Percentiles rank a stretch among this genome's conserved stretches.
Evolutionary conservation across 352 stramenopile species (phyloP).

Genomic region (Pythium sp.): DNA sequence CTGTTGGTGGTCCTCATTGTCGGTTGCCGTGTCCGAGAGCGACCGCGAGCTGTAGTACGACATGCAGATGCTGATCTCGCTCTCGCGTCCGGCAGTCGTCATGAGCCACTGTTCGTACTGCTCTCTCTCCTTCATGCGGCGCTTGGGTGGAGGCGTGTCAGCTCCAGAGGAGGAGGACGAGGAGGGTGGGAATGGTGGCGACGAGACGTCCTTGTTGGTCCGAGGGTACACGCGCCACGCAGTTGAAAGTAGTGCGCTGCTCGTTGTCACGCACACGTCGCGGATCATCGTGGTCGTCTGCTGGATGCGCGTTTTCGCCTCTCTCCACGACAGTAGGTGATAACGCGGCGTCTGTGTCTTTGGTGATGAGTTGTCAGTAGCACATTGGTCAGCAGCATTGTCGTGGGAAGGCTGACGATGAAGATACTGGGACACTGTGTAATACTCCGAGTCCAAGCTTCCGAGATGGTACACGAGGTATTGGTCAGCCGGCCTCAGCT

Average conservation of each 20-base stretch:
- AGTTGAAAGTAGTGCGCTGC: background rate
- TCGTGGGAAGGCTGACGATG: background rate
- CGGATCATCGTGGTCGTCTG: slow-evolving; percentile 5
- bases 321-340: background rate
- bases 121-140: background rate
- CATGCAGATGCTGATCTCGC: slow-evolving; percentile 17
- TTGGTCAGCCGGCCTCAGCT: background rate
- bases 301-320: slow-evolving; percentile 5
- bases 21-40: slow-evolving; percentile 10
- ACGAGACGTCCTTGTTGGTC: background rate
- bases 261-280: slow-evolving; percentile 4
- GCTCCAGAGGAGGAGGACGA: background rate
- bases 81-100: background rate
- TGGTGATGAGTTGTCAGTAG: background rate
- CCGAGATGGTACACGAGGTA: slow-evolving; percentile 4
- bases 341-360: background rate
- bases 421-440: background rate
- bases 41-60: slow-evolving; percentile 16
- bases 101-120: slow-evolving; percentile 4
- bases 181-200: background rate
- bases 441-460: background rate
- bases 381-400: background rate
- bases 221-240: slow-evolving; percentile 1
- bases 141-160: background rate
- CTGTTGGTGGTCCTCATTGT: background rate